Evolutionary conservation across 441 rosid species (phyloP).

Genomic region (Sinapis alba): DNA sequence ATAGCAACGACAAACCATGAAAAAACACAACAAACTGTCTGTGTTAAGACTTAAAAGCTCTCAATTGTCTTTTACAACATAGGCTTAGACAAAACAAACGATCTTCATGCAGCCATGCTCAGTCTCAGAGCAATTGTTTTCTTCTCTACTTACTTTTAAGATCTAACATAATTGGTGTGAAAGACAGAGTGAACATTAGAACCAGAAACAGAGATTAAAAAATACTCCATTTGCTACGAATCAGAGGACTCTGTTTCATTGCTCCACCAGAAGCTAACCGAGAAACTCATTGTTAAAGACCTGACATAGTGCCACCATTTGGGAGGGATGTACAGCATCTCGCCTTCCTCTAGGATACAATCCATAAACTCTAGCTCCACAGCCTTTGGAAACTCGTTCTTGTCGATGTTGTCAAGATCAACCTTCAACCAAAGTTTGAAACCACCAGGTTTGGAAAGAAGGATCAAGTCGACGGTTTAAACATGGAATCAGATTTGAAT

Average conservation of each 20-base stretch:
- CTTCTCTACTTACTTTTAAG: conserved; percentile 26
- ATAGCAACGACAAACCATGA: conserved; percentile 4
- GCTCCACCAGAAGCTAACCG: conserved; percentile 98
- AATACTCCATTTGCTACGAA: conserved; percentile 26
- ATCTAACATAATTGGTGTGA: conserved; percentile 2
- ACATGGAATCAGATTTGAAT: background rate
- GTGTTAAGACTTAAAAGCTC: conserved; percentile 5
- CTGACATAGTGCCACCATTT: conserved; percentile 99
- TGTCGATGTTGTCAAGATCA: conserved; percentile 81
- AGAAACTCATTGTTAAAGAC: conserved; percentile 79
- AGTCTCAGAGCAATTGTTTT: conserved; percentile 3
- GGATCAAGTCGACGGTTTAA: background rate
- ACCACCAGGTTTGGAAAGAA: background rate
- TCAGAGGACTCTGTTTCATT: conserved; percentile 40
- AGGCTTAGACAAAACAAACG: conserved; percentile 21
- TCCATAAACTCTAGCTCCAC: conserved; percentile 74
- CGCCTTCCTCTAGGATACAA: conserved; percentile 92
- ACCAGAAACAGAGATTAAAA: conserved; percentile 17
- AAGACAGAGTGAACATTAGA: conserved; percentile 3
- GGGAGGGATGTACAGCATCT: conserved; percentile 97
- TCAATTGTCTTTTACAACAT: conserved; percentile 27
- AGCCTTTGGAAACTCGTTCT: conserved; percentile 59
- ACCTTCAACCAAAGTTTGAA: conserved; percentile 57
- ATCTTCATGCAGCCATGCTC: conserved; percentile 28
- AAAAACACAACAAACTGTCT: conserved; percentile 1